A percentile compares a stretch with the other conserved stretches of the same genome.
Evolutionary conservation across 2,329 filamentous ascomycete species (phyloP).

Genomic region (Colletotrichum nymphaeae): DNA sequence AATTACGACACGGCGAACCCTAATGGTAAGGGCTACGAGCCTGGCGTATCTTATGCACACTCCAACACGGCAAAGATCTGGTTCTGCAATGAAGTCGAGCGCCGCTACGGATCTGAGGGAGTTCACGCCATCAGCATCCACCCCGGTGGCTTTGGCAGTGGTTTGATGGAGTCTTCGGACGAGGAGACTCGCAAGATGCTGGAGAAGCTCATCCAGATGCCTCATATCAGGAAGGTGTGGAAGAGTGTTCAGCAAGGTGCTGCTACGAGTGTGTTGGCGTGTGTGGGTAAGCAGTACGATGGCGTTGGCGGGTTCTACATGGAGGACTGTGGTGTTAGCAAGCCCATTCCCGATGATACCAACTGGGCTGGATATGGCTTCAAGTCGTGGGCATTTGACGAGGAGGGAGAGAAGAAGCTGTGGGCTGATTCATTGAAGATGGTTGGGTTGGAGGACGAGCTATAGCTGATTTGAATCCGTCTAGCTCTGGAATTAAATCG

Average conservation of each 20-base stretch:
- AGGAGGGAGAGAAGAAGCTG: constrained; percentile 7
- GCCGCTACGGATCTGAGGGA: constrained; percentile 40
- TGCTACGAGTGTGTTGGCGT: neutral
- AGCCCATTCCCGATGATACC: neutral
- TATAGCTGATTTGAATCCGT: neutral
- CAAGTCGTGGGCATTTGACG: constrained; percentile 7
- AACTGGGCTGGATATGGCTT: constrained; percentile 4
- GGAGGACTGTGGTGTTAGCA: constrained; percentile 12
- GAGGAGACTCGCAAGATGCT: neutral
- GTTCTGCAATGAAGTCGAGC: constrained; percentile 62
- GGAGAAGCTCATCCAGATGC: constrained; percentile 6
- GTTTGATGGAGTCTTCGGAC: constrained; percentile 1
- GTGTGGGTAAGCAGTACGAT: constrained; percentile 3
- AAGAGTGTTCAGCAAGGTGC: constrained; percentile 11
- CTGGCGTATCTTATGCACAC: constrained; percentile 55
- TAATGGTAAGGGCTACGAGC: constrained; percentile 46
- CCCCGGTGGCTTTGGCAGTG: constrained; percentile 11
- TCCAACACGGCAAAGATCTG: constrained; percentile 63
- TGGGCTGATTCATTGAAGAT: constrained; percentile 13
- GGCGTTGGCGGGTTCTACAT: constrained; percentile 10
- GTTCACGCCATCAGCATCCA: constrained; percentile 46
- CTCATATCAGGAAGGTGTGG: constrained; percentile 1
- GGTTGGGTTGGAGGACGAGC: constrained; percentile 2
- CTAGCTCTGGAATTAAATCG: too few relatives aligned
- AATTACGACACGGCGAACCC: constrained; percentile 46